Evolutionary conservation across 2,329 filamentous ascomycete genomes (phyloP), one percentile per base, ranked within the genome.

Genomic region (Penicillium occitanis): DNA sequence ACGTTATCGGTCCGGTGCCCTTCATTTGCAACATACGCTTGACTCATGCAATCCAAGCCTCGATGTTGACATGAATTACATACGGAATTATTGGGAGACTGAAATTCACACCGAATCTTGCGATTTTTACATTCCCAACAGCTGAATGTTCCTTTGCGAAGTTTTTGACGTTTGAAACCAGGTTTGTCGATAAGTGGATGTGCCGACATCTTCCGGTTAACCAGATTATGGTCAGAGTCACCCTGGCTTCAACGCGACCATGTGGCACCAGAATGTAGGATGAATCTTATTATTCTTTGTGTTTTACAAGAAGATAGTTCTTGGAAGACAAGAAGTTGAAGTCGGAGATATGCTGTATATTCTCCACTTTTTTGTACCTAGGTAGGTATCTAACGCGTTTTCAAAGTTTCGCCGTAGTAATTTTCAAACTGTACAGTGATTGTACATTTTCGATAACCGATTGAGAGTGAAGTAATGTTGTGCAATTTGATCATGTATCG

Each of bases 121-220:
- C 84, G 80, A 61, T 83, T 79, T 73, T 85, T 85, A 78, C 85
- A 87, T 69, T 86, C 84, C 84, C 85, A 87, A 72, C 85, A 87
- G 65, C 84, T 86, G 33, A 75, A 78, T 0, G 85, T 87, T n/a
- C 85, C 85, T 63, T 86, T 87, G 25, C 84, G 82, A 25, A 85
- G 28, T 66, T 80, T 84, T 80, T 51, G 76, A 61, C 80, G 75
- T 69, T 79, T 79, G 33, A 73, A 68, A 28, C 28, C 50, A 19
- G 64, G 22, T n/a, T 22, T 57, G 35, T 30, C 22, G n/a, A 17
- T 19, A 22, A 8, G 25, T 7, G 22, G 7, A 25, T 40, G 3
- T 5, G 10, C 3, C 11, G 44, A 33, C 59, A 61, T 61, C 13
- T n/a, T 61, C 5, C n/a, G 7, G 46, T 3, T 37, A 37, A 35